phyloP scores from a whole-genome alignment of 768 basidiomycete genomes.

The Kwoniella bestiolae region DNA sequence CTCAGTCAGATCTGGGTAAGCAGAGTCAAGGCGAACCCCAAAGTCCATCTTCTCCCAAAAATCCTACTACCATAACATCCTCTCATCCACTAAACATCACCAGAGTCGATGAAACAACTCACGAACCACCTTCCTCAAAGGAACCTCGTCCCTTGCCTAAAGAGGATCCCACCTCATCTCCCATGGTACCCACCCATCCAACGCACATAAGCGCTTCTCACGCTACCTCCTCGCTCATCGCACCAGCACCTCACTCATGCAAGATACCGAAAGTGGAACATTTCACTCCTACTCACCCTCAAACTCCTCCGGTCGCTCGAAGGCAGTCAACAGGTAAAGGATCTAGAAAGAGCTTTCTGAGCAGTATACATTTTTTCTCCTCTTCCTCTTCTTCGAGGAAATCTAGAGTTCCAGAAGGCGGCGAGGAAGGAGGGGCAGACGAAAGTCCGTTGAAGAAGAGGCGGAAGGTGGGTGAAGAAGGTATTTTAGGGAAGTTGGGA shows the following conservation, averaged over 20 bases:
- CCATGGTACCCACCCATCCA: neutral
- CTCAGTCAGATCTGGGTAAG: too few species aligned
- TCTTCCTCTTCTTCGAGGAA: neutral
- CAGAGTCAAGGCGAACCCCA: too few species aligned
- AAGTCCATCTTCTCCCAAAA: too few species aligned
- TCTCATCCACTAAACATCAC: too few species aligned
- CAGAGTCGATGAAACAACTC: neutral
- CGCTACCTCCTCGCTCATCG: neutral
- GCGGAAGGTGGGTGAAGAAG: neutral
- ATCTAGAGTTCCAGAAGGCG: neutral
- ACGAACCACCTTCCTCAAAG: neutral
- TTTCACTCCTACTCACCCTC: conserved; percentile 2
- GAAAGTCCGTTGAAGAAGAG: neutral
- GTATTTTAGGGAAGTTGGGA: conserved; percentile 3
- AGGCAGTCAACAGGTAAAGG: conserved; percentile 3
- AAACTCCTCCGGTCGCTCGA: neutral
- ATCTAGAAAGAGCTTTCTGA: conserved; percentile 16
- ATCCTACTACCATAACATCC: too few species aligned
- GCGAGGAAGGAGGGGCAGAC: conserved; percentile 5
- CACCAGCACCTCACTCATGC: neutral
- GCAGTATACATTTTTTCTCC: conserved; percentile 3
- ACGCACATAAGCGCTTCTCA: neutral
- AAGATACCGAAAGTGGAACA: conserved; percentile 17
- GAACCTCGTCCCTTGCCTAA: neutral
- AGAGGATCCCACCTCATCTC: neutral